Base-by-base conservation (phyloP, 176 grass and related monocot genomes). In the Oryza officinalis region DNA sequence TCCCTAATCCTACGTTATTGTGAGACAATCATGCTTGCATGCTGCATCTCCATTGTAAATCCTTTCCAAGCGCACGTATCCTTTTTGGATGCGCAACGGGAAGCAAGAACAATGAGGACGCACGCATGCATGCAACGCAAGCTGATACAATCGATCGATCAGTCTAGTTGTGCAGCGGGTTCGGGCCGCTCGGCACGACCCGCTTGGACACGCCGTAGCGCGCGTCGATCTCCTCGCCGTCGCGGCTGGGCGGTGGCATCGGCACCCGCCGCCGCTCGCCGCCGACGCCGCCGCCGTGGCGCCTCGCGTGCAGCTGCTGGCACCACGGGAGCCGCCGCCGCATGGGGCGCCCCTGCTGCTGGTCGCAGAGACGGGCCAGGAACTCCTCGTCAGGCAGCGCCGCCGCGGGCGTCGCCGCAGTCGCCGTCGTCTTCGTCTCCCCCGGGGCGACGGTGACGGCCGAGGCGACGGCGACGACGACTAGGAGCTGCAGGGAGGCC, bases 101-200 rank as follows among this genome's bases (percentile, higher is more conserved):
- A n/a, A n/a, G n/a, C n/a, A 30, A 30, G 74, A 80, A 91, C 80
- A 87, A 84, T 85, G 78, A 91, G 80, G 80, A 84, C 15, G 22
- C 30, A 75, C 30, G 30, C 61, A 35, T 22, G 28, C 17, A 43
- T n/a, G 68, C 69, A 57, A 23, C 46, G 25, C 60, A 45, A 69
- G 20, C 30, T 30, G 18, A 52, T 6, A 50, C 33, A 27, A 9
- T 17, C 4, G 13, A 10, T n/a, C 45, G 26, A 52, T 17, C 25
- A 1, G 68, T 82, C 81, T 54, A 94, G 70, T 94, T 77, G 87
- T 94, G 92, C 61, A 94, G 92, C 13, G 59, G 86, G 27, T 94
- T 89, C 1, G 92, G 88, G 26, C 88, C 89, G 9, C 75, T 77
- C 10, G 92, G 88, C 74, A 91, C 88, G 15, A 88, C 69, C 54